Evolutionary conservation across 1,139 yeast species (phyloP).

Genomic region (Kurtzmaniella natalensis): DNA sequence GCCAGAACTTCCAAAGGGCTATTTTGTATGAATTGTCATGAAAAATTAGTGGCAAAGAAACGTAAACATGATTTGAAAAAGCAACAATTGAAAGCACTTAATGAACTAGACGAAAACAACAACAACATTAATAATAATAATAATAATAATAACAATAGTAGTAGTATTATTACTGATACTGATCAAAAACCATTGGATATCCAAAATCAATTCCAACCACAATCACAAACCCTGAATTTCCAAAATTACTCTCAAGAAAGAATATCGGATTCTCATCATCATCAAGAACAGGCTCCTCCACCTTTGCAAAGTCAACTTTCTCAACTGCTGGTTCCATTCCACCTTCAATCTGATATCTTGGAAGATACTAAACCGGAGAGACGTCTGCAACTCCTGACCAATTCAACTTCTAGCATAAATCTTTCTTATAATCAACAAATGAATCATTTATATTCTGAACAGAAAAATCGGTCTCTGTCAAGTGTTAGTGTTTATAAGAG

Average conservation of each 20-base stretch:
- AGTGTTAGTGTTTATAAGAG: conserved; percentile 16
- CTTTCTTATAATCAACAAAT: background rate
- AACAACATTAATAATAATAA: conserved; percentile 12
- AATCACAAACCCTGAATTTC: conserved; percentile 2
- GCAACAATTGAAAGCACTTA: conserved; percentile 23
- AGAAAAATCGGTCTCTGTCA: conserved; percentile 4
- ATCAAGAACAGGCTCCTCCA: too few relatives aligned
- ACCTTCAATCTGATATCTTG: too few relatives aligned
- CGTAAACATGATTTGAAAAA: conserved; percentile 46
- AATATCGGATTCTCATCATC: too few relatives aligned
- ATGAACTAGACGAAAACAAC: conserved; percentile 14
- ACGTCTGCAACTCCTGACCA: background rate
- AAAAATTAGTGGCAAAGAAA: conserved; percentile 70
- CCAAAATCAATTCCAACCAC: too few relatives aligned
- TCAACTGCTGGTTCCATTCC: too few relatives aligned
- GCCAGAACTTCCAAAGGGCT: conserved; percentile 93
- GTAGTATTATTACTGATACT: too few relatives aligned
- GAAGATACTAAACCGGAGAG: too few relatives aligned
- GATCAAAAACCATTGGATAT: too few relatives aligned
- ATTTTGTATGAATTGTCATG: conserved; percentile 92
- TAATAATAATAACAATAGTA: too few relatives aligned
- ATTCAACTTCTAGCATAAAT: background rate
- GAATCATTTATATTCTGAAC: background rate
- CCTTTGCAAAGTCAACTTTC: too few relatives aligned
- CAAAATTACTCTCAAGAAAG: background rate